These are phyloP conservation scores for Peronosclerospora sorghi DNA, from an alignment of 352 stramenopile species.

Conservation along the genomic window DNA sequence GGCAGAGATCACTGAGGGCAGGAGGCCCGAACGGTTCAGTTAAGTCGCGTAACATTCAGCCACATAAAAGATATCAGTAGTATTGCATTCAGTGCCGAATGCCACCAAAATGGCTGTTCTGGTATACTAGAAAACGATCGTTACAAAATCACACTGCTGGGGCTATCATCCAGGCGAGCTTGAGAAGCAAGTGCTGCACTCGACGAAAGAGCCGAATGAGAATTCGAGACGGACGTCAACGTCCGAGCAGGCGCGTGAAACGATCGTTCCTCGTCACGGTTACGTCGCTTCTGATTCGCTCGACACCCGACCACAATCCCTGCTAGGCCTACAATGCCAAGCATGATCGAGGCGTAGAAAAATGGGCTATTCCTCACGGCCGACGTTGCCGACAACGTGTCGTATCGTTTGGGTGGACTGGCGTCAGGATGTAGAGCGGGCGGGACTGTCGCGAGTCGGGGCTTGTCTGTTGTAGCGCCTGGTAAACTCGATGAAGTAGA, in stretches of 20 bases:
- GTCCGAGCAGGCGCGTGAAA: slow-evolving; percentile 4
- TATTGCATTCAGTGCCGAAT: slow-evolving; percentile 1
- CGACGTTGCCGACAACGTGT: slow-evolving; percentile 8
- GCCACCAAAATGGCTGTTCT: neutral
- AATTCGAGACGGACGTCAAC: neutral
- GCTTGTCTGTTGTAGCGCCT: neutral
- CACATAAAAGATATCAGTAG: neutral
- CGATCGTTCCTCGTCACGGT: slow-evolving; percentile 9
- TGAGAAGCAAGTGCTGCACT: neutral
- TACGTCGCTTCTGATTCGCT: slow-evolving; percentile 16
- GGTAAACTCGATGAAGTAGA: slow-evolving; percentile 1
- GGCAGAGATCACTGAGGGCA: too few relatives aligned
- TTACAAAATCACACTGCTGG: slow-evolving; percentile 12
- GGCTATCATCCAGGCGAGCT: too few relatives aligned
- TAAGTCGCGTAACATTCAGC: slow-evolving; percentile 7
- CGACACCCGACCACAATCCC: slow-evolving; percentile 15
- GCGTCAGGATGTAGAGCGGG: neutral
- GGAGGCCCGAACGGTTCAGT: too few relatives aligned
- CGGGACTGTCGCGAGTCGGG: neutral
- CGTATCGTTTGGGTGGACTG: slow-evolving; percentile 2
- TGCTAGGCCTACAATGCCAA: slow-evolving; percentile 16
- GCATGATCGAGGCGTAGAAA: slow-evolving; percentile 31
- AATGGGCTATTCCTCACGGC: slow-evolving; percentile 23
- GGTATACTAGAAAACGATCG: neutral
- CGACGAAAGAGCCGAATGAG: neutral